Evolutionary conservation across 306 rosid species (phyloP).

Genomic region (Malus sylvestris): DNA sequence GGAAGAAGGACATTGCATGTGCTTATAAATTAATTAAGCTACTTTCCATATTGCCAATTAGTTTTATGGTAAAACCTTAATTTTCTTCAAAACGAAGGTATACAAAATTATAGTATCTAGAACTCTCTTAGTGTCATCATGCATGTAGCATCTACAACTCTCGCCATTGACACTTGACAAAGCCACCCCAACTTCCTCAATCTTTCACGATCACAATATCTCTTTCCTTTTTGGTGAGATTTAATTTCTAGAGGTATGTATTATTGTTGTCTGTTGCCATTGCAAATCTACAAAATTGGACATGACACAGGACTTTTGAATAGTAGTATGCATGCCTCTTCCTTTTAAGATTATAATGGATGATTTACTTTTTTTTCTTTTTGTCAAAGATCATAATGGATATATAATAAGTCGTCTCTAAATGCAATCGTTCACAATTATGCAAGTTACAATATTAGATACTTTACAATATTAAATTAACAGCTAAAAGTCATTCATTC

Average conservation of each 20-base stretch:
- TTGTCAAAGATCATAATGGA: no score
- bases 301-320: neutral
- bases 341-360: neutral
- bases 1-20: no score
- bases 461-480: no score
- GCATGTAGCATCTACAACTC: neutral
- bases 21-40: no score
- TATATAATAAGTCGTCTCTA: no score
- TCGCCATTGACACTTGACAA: neutral
- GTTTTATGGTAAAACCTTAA: no score
- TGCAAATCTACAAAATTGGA: neutral
- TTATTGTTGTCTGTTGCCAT: neutral
- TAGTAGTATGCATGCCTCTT: neutral
- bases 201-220: neutral
- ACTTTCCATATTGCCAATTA: fast-evolving
- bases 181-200: neutral
- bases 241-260: neutral
- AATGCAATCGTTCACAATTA: no score
- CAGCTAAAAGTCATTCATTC: neutral
- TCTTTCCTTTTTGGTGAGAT: neutral
- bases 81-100: no score
- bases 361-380: no score
- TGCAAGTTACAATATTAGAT: no score
- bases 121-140: neutral
- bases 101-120: neutral